Base-by-base conservation (phyloP, 164 flowering plant species). In the Kalanchoe fedtschenkoi region DNA sequence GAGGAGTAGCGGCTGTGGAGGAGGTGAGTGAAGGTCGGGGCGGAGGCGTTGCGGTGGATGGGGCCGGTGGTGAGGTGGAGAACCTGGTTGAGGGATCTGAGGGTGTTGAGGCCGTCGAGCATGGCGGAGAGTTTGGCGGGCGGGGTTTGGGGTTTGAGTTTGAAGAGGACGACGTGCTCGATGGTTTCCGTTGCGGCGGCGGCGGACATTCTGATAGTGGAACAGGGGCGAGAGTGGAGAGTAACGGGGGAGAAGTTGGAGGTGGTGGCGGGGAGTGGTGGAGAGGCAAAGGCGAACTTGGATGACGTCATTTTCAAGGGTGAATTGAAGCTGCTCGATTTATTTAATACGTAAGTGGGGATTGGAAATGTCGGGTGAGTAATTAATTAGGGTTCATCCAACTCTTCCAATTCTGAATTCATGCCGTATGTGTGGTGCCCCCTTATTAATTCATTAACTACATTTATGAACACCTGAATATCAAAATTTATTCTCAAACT, bases 131-230 rank as follows among this genome's bases (percentile, higher is more conserved):
- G 61, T 55, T 77, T 75, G 13, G 81, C 34, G 1, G 79, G 70
- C 26, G 71, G 79, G 7, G 86, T 65, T 38, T 62, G 69, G 35
- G 65, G 68, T 35, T 79, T 83, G 66, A 81, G 81, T 63, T 81
- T 80, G 83, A 88, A 88, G 63, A 88, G 82, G 61, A 88, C 95
- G 26, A 85, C 22, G 77, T 88, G 95, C 56, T 85, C 95, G 66
- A 85, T 38, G 51, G 71, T 62, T 16, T 8, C n/a, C 11, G 60
- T 13, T 30, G 60, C 13, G 24, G 60, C 14, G 30, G 62, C 5
- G 32, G 61, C 17, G 0, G 64, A 43, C 51, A 62, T 38, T 33
- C 61, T 21, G 35, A 58, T 35, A 38, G 10, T 58, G 38, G 61
- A 16, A 14, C 10, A 33, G 14, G 22, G 7, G 22, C 8, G 10